Conservation (phyloP, 1,139 yeast genomes). For the Yamadazyma membranifaciens region DNA sequence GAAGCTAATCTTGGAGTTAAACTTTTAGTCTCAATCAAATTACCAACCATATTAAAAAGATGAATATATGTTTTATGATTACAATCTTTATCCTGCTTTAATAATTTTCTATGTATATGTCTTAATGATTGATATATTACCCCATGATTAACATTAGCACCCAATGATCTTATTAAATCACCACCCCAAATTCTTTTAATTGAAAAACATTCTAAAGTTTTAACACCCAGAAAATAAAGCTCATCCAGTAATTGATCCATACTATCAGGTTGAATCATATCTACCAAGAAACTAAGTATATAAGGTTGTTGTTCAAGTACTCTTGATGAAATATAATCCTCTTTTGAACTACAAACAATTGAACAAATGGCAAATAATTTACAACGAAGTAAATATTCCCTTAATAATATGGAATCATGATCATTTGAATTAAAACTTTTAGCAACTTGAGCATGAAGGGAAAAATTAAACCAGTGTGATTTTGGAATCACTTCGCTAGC, state of each 20-base stretch:
- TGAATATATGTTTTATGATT: slow-evolving; percentile 50
- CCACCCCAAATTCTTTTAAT: slow-evolving; percentile 69
- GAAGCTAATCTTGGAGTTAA: slow-evolving; percentile 43
- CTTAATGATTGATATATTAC: slow-evolving; percentile 70
- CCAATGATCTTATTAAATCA: slow-evolving; percentile 76
- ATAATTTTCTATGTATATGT: slow-evolving; percentile 51
- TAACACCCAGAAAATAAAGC: slow-evolving; percentile 59
- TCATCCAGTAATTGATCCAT: slow-evolving; percentile 49
- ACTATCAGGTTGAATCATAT: slow-evolving; percentile 58
- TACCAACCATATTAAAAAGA: slow-evolving; percentile 58
- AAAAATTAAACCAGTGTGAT: slow-evolving; percentile 63
- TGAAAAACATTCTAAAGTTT: slow-evolving; percentile 71
- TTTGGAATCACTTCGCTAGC: slow-evolving; percentile 61
- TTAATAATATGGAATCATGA: slow-evolving; percentile 50
- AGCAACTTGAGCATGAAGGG: slow-evolving; percentile 60
- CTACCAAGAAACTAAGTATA: slow-evolving; percentile 68
- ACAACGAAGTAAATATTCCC: slow-evolving; percentile 59
- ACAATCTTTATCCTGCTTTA: slow-evolving; percentile 31
- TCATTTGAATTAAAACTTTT: slow-evolving; percentile 68
- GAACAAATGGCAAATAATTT: slow-evolving; percentile 69
- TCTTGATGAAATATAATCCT: slow-evolving; percentile 58
- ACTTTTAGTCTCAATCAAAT: slow-evolving; percentile 53
- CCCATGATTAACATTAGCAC: slow-evolving; percentile 92
- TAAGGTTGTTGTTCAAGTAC: slow-evolving; percentile 77
- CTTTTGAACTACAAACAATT: slow-evolving; percentile 47